Evolutionary conservation across 345 rosid genomes (phyloP).

Genomic region (Murraya koenigii): DNA sequence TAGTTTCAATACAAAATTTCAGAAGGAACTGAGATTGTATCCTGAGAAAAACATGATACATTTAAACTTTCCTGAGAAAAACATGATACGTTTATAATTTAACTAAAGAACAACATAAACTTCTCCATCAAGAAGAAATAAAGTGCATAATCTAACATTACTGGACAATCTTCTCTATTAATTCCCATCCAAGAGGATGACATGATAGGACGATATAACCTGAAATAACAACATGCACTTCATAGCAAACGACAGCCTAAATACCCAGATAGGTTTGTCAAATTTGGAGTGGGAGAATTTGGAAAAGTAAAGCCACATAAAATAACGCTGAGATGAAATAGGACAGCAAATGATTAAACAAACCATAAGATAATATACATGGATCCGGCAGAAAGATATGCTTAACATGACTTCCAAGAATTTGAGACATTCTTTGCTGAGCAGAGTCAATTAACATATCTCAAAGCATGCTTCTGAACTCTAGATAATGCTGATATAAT

Average conservation of each 20-base stretch:
- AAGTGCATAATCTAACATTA: background rate
- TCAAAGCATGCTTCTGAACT: background rate
- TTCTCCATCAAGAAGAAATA: background rate
- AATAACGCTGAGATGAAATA: background rate
- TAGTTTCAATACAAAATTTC: background rate
- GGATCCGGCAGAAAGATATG: background rate
- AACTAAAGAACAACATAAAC: background rate
- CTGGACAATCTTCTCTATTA: too few relatives aligned
- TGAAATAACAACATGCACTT: background rate
- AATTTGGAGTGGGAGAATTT: background rate
- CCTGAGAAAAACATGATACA: background rate
- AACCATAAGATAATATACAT: background rate
- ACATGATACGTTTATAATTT: background rate
- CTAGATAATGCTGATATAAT: background rate
- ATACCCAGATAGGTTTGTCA: background rate
- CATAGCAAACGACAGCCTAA: background rate
- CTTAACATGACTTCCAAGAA: background rate
- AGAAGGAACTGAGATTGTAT: background rate
- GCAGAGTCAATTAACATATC: background rate
- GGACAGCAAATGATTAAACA: background rate
- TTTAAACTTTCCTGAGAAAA: background rate
- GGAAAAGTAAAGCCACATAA: background rate
- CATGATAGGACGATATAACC: background rate
- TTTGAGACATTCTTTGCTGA: background rate
- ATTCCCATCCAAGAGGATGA: background rate